A percentile compares a stretch with the other conserved stretches of the same genome.
phyloP scores from a whole-genome alignment of 2,329 filamentous ascomycete genomes.

The Aspergillus clavatus region DNA sequence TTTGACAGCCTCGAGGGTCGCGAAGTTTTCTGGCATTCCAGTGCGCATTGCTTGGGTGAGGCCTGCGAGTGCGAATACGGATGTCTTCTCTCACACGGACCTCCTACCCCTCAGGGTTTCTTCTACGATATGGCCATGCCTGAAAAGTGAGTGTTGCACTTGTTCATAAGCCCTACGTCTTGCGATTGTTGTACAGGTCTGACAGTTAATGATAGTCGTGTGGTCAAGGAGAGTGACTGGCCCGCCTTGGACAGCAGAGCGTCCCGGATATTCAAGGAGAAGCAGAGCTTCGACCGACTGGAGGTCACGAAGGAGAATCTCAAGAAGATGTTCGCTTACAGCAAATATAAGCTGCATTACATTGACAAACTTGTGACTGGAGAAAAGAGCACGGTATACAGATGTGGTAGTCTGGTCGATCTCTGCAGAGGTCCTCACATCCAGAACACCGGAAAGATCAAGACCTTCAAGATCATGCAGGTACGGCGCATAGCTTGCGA shows the following conservation, averaged over 20 bases:
- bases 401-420: conserved; percentile 90
- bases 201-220: conserved; percentile 41
- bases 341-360: conserved; percentile 97
- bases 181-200: conserved; percentile 8
- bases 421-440: conserved; percentile 93
- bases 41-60: conserved; percentile 92
- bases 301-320: conserved; percentile 86
- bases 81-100: conserved; percentile 89
- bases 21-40: conserved; percentile 97
- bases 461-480: conserved; percentile 92
- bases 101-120: conserved; percentile 85
- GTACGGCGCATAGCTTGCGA: conserved; percentile 24
- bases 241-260: conserved; percentile 78
- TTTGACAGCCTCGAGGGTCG: conserved; percentile 75
- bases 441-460: conserved; percentile 86
- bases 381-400: conserved; percentile 88
- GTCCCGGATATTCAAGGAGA: conserved; percentile 85
- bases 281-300: conserved; percentile 88
- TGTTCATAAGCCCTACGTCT: neutral
- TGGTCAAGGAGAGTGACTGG: conserved; percentile 73
- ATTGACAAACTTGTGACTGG: conserved; percentile 93
- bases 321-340: conserved; percentile 94
- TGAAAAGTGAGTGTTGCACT: conserved; percentile 48
- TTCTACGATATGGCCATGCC: conserved; percentile 95
- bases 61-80: conserved; percentile 86